Base-by-base conservation (phyloP, 768 basidiomycete genomes). In the Agaricus sinodeliciosus region DNA sequence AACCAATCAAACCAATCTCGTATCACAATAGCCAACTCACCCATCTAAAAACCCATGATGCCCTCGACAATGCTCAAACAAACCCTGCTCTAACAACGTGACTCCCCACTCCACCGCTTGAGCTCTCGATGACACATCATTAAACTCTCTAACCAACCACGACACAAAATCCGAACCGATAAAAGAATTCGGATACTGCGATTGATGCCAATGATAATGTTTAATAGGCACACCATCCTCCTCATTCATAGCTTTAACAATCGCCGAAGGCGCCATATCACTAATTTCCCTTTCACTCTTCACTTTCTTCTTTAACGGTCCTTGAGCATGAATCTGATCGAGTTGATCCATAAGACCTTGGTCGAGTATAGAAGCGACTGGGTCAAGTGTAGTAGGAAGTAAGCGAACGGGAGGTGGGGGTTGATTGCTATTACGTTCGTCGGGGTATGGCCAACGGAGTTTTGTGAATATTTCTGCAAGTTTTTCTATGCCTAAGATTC, bases 111-210 rank as follows among this genome's bases (percentile, higher is more conserved):
- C 88, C 15, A 79, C 70, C 0, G 79, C 95, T 59, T 93, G 87
- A 25, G 85, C 81, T 48, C 90, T 74, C 13, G 86, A 88, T 1
- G 87, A 84, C 6, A 96, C 82, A 63, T 97, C 94, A 27, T 84
- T 80, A 62, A 94, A 97, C 66, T 94, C 89, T 28, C 89, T 80
- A n/a, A 90, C 81, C 16, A 96, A 71, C 94, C 94, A 98, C 1
- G 85, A 86, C 19, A 94, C 88, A 59, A 97, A 83, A 39, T 93
- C 90, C 57, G 81, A 84, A 1, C 94, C 94, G 9, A 84, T 90
- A 65, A 98, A 97, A 4, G 87, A 84, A 57, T 93, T 86, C 3
- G 80, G 77, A 62, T 92, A 90, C 35, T 76, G 77, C 15, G 67
- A 72, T 11, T 77, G 73, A 63, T 94, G 89, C 92, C 93, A 97